Evolutionary conservation across 208 protist genomes (phyloP).

Genomic region (Trypanosoma conorhini): DNA sequence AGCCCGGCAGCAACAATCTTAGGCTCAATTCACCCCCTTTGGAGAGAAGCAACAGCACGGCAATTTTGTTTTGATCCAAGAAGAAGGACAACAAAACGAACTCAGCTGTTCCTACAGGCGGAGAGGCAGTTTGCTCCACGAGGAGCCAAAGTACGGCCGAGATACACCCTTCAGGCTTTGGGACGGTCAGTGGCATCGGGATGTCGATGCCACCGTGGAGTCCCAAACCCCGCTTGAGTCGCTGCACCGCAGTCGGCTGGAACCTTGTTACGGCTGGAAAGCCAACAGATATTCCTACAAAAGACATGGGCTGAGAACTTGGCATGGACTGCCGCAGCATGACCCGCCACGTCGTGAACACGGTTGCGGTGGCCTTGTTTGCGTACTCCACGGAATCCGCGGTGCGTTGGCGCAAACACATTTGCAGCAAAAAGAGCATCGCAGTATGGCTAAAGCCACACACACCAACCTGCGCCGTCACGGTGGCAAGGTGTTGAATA

Average conservation of each 20-base stretch:
- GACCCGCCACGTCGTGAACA: slow-evolving; percentile 7
- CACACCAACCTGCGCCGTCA: slow-evolving; percentile 10
- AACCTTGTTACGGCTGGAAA: slow-evolving; percentile 7
- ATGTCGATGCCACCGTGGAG: slow-evolving; percentile 24
- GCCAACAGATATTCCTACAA: slow-evolving; percentile 22
- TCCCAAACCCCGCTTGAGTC: slow-evolving; percentile 1
- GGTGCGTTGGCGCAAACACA: slow-evolving; percentile 20
- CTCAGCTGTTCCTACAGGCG: neutral
- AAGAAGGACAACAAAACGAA: slow-evolving; percentile 17
- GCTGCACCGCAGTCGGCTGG: neutral
- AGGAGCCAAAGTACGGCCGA: slow-evolving; percentile 30
- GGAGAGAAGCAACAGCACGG: slow-evolving; percentile 9
- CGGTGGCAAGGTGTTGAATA: slow-evolving; percentile 16
- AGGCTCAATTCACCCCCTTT: slow-evolving; percentile 13
- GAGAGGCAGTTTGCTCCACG: slow-evolving; percentile 12
- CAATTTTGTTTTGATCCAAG: slow-evolving; percentile 21
- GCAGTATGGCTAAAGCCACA: slow-evolving; percentile 15
- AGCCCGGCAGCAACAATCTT: slow-evolving; percentile 6
- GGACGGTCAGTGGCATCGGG: slow-evolving; percentile 10
- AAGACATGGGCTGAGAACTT: slow-evolving; percentile 21
- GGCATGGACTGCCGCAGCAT: slow-evolving; percentile 19
- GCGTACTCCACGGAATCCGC: slow-evolving; percentile 19
- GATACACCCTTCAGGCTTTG: slow-evolving; percentile 17
- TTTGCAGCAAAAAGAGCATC: slow-evolving; percentile 18
- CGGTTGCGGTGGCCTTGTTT: neutral